phyloP scores from a whole-genome alignment of 441 rosid genomes.

The Theobroma grandiflorum region DNA sequence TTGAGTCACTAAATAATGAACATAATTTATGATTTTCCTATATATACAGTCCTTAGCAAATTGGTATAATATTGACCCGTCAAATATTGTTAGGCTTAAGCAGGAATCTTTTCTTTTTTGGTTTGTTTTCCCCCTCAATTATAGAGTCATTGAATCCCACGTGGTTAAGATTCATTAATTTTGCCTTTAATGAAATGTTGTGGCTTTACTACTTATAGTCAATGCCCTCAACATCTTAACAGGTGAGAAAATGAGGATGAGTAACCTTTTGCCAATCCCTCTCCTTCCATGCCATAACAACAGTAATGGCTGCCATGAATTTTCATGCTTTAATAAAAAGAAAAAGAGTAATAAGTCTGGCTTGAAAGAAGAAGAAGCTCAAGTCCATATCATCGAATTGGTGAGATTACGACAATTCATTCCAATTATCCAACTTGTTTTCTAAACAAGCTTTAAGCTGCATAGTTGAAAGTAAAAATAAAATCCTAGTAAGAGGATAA shows the following conservation, averaged over 20 bases:
- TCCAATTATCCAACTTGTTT: neutral
- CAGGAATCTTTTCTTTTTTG: neutral
- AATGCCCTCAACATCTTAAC: neutral
- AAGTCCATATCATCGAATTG: neutral
- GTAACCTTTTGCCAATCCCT: neutral
- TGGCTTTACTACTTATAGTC: neutral
- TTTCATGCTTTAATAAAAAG: neutral
- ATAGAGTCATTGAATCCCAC: too few relatives aligned
- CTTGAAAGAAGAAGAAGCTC: neutral
- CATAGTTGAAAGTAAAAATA: neutral
- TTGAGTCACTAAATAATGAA: neutral
- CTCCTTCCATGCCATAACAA: neutral
- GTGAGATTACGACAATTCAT: neutral
- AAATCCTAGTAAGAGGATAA: neutral
- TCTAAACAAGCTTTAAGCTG: neutral
- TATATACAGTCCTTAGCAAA: neutral
- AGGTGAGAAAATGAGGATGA: neutral
- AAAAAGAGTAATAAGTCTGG: neutral
- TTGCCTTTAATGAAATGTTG: neutral
- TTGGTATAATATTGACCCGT: neutral
- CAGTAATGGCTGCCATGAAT: neutral
- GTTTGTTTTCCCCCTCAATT: neutral
- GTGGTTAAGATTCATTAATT: neutral
- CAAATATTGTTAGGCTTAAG: neutral
- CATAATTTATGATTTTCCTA: neutral